Conservation (phyloP, 2,329 filamentous ascomycete genomes). For the Aspergillus persii region DNA sequence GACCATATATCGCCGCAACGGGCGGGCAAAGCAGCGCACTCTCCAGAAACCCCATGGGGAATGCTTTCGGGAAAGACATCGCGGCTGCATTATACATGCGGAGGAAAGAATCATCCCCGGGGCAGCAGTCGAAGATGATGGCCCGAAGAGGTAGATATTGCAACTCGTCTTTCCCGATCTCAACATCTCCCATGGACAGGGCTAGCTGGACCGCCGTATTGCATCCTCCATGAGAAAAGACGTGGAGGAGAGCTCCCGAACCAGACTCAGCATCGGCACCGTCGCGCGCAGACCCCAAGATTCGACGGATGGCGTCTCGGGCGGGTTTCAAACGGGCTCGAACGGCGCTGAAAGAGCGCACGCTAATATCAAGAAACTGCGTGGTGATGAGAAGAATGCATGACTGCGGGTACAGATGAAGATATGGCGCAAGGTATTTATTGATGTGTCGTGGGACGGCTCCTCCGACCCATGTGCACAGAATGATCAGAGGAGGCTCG, state of each 20-base stretch:
- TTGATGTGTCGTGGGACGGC: slow-evolving; percentile 26
- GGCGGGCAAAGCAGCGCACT: slow-evolving; percentile 8
- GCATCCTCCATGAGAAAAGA: slow-evolving; percentile 24
- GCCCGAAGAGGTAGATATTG: slow-evolving; percentile 5
- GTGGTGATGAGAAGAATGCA: slow-evolving; percentile 23
- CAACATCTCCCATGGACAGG: slow-evolving; percentile 15
- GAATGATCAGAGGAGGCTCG: slow-evolving; percentile 20
- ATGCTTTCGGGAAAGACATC: slow-evolving; percentile 5
- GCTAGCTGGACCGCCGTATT: slow-evolving; percentile 21
- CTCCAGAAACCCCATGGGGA: neutral
- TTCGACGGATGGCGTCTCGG: slow-evolving; percentile 15
- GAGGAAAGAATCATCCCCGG: slow-evolving; percentile 17
- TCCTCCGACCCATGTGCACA: slow-evolving; percentile 29
- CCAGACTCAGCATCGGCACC: slow-evolving; percentile 4
- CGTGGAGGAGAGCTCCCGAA: slow-evolving; percentile 14
- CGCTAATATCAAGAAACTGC: slow-evolving; percentile 15
- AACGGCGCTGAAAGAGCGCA: slow-evolving; percentile 17
- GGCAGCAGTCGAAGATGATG: slow-evolving; percentile 23
- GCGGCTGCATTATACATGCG: slow-evolving; percentile 16
- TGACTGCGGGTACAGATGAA: slow-evolving; percentile 17
- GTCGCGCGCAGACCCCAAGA: slow-evolving; percentile 6
- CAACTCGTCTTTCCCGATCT: neutral
- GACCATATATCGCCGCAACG: slow-evolving; percentile 5
- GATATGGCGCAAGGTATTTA: slow-evolving; percentile 24
- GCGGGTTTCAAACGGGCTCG: slow-evolving; percentile 19